A percentile compares a stretch with the other conserved stretches of the same genome.
phyloP scores from a whole-genome alignment of 2,329 filamentous ascomycete species.

The Chaetomiaceae sp. region DNA sequence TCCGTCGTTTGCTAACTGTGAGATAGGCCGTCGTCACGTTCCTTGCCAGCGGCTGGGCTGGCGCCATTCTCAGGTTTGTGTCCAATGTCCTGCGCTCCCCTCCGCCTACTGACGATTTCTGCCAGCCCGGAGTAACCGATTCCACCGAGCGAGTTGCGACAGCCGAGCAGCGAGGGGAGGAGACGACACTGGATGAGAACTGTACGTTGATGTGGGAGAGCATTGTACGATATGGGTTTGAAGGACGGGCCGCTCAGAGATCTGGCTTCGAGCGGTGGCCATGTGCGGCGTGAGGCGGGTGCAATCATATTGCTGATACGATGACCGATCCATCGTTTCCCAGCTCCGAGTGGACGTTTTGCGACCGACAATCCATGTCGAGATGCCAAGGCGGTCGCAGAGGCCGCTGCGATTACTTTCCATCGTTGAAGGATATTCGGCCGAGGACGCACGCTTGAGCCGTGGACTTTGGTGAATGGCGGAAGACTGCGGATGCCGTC shows the following conservation, averaged over 20 bases:
- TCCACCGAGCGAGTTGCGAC: not conserved
- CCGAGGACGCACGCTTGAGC: too few species aligned
- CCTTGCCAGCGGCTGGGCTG: constrained; percentile 53
- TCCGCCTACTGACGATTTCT: not conserved
- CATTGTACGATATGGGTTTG: constrained; percentile 17
- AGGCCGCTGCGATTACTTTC: too few species aligned
- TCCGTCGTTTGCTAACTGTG: constrained; percentile 1
- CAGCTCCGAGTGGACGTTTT: too few species aligned
- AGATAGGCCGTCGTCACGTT: constrained; percentile 52
- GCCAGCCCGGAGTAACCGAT: constrained; percentile 13
- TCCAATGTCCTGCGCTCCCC: too few species aligned
- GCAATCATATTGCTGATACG: constrained; percentile 13
- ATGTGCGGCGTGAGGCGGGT: constrained; percentile 18
- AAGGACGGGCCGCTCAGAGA: constrained; percentile 2
- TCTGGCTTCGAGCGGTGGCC: not conserved
- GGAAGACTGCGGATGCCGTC: too few species aligned
- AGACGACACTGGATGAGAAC: not conserved
- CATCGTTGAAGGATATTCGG: too few species aligned
- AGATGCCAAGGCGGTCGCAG: too few species aligned
- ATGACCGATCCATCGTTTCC: too few species aligned
- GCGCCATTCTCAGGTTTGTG: constrained; percentile 41
- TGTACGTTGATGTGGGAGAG: not conserved
- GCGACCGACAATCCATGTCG: too few species aligned
- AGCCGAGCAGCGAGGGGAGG: not conserved
- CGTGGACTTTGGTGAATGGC: too few species aligned